Base-by-base conservation (phyloP, 352 stramenopile genomes). In the Pythium coloratum region DNA sequence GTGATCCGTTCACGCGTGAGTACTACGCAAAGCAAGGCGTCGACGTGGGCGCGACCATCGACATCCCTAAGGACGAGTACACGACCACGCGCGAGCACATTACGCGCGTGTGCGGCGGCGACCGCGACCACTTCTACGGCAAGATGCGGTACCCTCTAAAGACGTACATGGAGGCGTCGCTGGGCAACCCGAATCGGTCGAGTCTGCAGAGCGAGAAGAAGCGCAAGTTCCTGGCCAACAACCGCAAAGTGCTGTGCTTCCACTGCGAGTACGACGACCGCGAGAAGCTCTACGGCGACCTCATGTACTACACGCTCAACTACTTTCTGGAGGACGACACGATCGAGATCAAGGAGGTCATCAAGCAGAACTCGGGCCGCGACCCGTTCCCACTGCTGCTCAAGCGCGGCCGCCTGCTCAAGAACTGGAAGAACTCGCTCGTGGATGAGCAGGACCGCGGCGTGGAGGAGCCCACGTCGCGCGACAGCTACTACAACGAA, bases 281-380 rank as follows among this genome's bases (percentile, higher is more conserved):
- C 18, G 73, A 87, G n/a, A 75, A 84, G 58, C 67, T 96, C 16
- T 92, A 93, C 56, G 88, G 89, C 32, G 88, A 96, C 30, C 73
- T 96, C 57, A 87, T 88, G 73, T 70, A 69, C 18, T 96, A 95
- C 63, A 84, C 67, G 6, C 75, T 97, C 46, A 80, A 90, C 66
- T 97, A 90, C 65, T 97, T 95, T 66, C 71, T 97, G 14, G 85
- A 90, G 68, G 91, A 97, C 61, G 86, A 96, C 69, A 95, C 88
- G 59, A 77, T 97, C 62, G 88, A 97, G 70, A 90, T 97, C 72
- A 91, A 91, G 47, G 90, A 97, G 69, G 75, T 91, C 6, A 71
- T 78, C n/a, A 77, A 78, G 42, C 70, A 75, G 13, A 97, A 97
- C 64, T 94, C 89, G 26, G 90, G 89, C 1, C 76, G 86, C 32